Percentiles rank a stretch among this genome's conserved stretches.
Evolutionary conservation across 108 stramenopile species (phyloP).

Genomic region (Nitzschia sp.): DNA sequence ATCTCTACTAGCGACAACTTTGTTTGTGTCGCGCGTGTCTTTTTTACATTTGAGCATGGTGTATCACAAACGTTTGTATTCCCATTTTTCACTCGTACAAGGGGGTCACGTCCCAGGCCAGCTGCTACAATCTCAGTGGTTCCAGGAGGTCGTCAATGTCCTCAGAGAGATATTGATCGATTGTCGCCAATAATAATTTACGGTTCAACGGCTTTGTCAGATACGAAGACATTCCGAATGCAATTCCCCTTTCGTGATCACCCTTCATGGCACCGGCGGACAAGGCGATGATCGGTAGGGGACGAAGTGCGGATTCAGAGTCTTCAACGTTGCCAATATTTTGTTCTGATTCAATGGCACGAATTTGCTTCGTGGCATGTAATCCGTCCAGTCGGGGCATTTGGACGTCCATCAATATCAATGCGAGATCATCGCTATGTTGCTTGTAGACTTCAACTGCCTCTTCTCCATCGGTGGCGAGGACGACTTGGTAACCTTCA

Average conservation of each 20-base stretch:
- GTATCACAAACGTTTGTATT: too few species aligned
- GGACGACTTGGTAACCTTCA: neutral
- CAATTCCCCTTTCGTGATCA: conserved; percentile 7
- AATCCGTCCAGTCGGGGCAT: conserved; percentile 14
- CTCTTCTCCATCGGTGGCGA: conserved; percentile 8
- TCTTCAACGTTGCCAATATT: neutral
- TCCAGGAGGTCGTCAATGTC: too few species aligned
- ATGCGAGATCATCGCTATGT: neutral
- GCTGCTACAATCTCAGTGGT: too few species aligned
- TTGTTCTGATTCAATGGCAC: neutral
- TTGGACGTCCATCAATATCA: conserved; percentile 21
- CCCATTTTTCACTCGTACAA: too few species aligned
- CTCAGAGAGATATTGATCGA: neutral
- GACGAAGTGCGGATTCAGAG: neutral
- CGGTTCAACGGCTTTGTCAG: conserved; percentile 28
- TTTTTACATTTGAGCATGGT: too few species aligned
- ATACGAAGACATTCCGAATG: conserved; percentile 11
- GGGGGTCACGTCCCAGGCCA: too few species aligned
- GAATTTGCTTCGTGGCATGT: conserved; percentile 9
- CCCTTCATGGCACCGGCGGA: conserved; percentile 31
- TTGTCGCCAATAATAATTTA: neutral
- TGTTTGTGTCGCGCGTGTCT: too few species aligned
- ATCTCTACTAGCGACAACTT: too few species aligned
- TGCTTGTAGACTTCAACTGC: conserved; percentile 1
- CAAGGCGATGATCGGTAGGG: conserved; percentile 20